phyloP scores from a whole-genome alignment of 805 yeast species.

The Hanseniaspora lachancei region DNA sequence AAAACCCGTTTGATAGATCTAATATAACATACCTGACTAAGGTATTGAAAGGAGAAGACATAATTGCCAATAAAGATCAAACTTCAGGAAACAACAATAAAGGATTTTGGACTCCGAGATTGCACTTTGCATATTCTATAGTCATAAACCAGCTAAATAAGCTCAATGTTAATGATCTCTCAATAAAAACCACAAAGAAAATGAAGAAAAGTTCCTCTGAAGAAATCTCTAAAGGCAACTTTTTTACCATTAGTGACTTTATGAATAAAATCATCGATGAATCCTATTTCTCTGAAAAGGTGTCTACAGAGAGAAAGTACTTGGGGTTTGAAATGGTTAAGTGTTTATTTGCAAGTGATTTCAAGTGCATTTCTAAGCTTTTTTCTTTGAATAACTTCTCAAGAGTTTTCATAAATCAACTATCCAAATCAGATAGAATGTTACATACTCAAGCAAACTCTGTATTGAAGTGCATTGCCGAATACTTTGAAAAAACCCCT shows the following conservation, averaged over 20 bases:
- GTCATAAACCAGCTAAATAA: constrained; percentile 21
- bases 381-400: constrained; percentile 49
- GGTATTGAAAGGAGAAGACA: constrained; percentile 45
- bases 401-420: constrained; percentile 65
- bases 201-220: constrained; percentile 18
- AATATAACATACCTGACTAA: constrained; percentile 50
- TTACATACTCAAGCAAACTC: constrained; percentile 54
- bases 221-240: constrained; percentile 3
- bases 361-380: constrained; percentile 19
- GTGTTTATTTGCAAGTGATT: constrained; percentile 30
- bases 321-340: constrained; percentile 70
- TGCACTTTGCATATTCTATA: constrained; percentile 57
- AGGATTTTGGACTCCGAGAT: constrained; percentile 59
- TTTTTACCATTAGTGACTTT: constrained; percentile 44
- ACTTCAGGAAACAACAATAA: constrained; percentile 35
- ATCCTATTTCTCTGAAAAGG: constrained; percentile 55
- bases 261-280: constrained; percentile 76
- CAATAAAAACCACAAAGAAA: constrained; percentile 27
- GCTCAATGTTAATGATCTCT: constrained; percentile 21
- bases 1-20: constrained; percentile 60
- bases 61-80: constrained; percentile 23
- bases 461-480: constrained; percentile 33
- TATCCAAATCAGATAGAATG: constrained; percentile 49
- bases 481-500: constrained; percentile 29
- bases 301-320: constrained; percentile 76